phyloP scores from a whole-genome alignment of 306 rosid genomes.

The Malus fusca region DNA sequence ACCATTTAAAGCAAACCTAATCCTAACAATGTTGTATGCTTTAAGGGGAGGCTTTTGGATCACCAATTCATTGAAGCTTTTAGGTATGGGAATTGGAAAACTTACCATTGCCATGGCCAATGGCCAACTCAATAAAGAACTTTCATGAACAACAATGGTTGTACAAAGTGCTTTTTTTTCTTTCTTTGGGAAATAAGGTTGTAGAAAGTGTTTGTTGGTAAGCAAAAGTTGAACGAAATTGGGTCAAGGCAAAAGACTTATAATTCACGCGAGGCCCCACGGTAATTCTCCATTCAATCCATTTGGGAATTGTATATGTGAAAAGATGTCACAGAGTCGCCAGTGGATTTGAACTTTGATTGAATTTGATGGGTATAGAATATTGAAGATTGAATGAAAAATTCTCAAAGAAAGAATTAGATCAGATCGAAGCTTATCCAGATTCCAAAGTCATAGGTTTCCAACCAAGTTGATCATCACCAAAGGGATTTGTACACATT shows the following conservation, averaged over 20 bases:
- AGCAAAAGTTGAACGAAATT: background rate
- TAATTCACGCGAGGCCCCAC: slow-evolving; percentile 7
- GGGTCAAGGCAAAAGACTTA: background rate
- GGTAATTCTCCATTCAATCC: background rate
- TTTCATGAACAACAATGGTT: background rate
- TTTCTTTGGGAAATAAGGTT: background rate
- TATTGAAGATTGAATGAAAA: background rate
- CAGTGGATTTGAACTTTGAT: background rate
- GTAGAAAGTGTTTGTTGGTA: background rate
- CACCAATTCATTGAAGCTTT: background rate
- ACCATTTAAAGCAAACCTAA: no score
- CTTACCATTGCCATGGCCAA: background rate
- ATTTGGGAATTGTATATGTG: background rate
- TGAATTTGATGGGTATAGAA: background rate
- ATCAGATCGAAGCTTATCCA: background rate
- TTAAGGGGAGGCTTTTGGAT: background rate
- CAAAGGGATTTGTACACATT: background rate
- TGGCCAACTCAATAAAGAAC: background rate
- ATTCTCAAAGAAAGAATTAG: background rate
- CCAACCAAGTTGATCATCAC: background rate
- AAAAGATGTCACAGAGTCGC: background rate
- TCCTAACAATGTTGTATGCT: background rate
- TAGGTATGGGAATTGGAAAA: background rate
- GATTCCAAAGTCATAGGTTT: background rate
- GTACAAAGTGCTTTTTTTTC: background rate